Evolutionary conservation across 2,329 filamentous ascomycete species (phyloP).

Genomic region (Mycogone perniciosa): DNA sequence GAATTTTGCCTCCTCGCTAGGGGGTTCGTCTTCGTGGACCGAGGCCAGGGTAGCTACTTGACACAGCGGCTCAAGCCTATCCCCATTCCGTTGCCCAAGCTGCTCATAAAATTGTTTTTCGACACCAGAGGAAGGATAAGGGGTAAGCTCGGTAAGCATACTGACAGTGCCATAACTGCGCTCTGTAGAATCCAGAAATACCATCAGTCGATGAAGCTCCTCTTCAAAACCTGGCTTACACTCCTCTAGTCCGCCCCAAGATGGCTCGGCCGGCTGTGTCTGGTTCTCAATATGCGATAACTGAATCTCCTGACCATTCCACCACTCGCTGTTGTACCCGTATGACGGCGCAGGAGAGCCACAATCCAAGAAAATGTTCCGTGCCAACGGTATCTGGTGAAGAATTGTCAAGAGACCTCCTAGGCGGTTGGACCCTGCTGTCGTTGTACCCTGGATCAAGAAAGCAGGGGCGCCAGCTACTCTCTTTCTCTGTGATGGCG

Average conservation of each 20-base stretch:
- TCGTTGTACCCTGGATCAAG: slow-evolving; percentile 33
- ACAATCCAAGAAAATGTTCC: slow-evolving; percentile 47
- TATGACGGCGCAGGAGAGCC: slow-evolving; percentile 41
- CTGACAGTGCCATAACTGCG: slow-evolving; percentile 53
- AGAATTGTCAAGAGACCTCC: slow-evolving; percentile 52
- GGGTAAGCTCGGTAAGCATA: slow-evolving; percentile 34
- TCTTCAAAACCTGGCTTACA: slow-evolving; percentile 37
- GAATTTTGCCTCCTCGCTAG: slow-evolving; percentile 32
- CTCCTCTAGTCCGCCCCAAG: slow-evolving; percentile 24
- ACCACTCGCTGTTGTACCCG: slow-evolving; percentile 54
- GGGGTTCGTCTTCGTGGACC: slow-evolving; percentile 25
- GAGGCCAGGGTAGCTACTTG: slow-evolving; percentile 26
- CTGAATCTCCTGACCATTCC: slow-evolving; percentile 50
- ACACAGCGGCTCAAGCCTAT: slow-evolving; percentile 25
- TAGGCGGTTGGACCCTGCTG: slow-evolving; percentile 36
- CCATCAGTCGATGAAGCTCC: slow-evolving; percentile 56
- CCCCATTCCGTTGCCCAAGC: slow-evolving; percentile 27
- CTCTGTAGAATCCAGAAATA: slow-evolving; percentile 55
- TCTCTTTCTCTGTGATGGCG: slow-evolving; percentile 40
- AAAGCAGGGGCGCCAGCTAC: slow-evolving; percentile 42
- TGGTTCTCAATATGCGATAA: slow-evolving; percentile 31
- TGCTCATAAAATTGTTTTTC: slow-evolving; percentile 41
- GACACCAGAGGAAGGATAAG: slow-evolving; percentile 27
- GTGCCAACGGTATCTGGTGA: slow-evolving; percentile 52
- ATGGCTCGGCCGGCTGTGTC: slow-evolving; percentile 24